phyloP scores from a whole-genome alignment of 2,329 filamentous ascomycete genomes.

The Cryphonectria parasitica region DNA sequence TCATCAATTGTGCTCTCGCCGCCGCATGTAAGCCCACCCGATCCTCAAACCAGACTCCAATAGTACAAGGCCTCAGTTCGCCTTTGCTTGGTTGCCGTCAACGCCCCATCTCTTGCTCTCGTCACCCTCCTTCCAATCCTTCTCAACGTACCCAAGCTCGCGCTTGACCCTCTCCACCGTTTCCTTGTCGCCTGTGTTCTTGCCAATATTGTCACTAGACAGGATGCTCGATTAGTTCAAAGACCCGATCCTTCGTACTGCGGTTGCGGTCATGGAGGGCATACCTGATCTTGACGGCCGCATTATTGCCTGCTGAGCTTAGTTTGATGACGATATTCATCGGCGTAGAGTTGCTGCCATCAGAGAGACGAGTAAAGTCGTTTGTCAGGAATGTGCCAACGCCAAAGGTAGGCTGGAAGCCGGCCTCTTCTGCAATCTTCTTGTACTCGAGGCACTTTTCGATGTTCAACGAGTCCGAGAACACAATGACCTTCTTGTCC shows the following conservation, averaged over 20 bases:
- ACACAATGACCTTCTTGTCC: constrained; percentile 87
- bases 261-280: background rate
- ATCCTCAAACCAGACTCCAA: background rate
- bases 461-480: constrained; percentile 92
- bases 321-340: constrained; percentile 99
- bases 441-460: constrained; percentile 92
- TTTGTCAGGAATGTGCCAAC: constrained; percentile 97
- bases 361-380: constrained; percentile 76
- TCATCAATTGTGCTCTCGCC: constrained; percentile 11
- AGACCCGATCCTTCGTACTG: constrained; percentile 9
- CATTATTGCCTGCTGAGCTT: constrained; percentile 77
- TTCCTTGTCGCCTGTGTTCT: constrained; percentile 87
- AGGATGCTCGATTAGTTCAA: background rate
- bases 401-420: constrained; percentile 87
- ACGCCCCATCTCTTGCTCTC: constrained; percentile 82
- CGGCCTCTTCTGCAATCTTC: constrained; percentile 74
- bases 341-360: constrained; percentile 81
- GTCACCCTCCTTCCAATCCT: constrained; percentile 80
- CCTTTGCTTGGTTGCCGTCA: constrained; percentile 39
- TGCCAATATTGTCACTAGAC: constrained; percentile 77
- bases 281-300: constrained; percentile 85
- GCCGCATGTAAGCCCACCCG: background rate
- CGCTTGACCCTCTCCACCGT: constrained; percentile 84
- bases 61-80: background rate
- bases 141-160: constrained; percentile 83